Percentiles rank a stretch among this genome's conserved stretches.
Evolutionary conservation across 179 eudicot genomes (phyloP).

Genomic region (Spergularia azorica): DNA sequence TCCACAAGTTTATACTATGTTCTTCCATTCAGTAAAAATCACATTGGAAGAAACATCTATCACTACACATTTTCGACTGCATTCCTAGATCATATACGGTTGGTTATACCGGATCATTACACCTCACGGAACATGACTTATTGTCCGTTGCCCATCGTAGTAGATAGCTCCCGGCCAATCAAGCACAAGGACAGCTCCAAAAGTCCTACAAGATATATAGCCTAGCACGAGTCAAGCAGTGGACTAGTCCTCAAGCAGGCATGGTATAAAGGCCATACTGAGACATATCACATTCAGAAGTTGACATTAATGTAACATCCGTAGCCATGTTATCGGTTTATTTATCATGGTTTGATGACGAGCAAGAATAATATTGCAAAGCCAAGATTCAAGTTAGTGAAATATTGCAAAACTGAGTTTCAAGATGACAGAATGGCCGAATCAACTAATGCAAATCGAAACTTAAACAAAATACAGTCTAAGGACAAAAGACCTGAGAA

Average conservation of each 20-base stretch:
- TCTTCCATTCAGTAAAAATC: constrained; percentile 2
- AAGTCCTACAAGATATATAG: too few species aligned
- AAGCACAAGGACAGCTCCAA: too few species aligned
- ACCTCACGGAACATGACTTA: too few species aligned
- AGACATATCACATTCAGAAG: neutral
- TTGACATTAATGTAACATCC: neutral
- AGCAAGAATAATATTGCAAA: neutral
- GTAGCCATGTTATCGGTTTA: neutral
- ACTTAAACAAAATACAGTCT: too few species aligned
- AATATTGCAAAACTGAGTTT: neutral
- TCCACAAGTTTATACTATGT: neutral
- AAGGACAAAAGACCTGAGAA: too few species aligned
- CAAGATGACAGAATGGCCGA: too few species aligned
- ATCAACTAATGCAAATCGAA: too few species aligned
- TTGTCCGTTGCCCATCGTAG: too few species aligned
- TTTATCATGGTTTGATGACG: neutral
- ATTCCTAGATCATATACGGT: too few species aligned
- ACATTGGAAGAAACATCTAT: neutral
- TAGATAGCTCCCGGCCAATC: too few species aligned
- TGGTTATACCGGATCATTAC: too few species aligned
- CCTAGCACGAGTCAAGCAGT: neutral
- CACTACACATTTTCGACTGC: neutral
- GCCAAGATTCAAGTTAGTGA: too few species aligned
- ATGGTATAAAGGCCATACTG: neutral
- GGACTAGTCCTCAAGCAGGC: neutral